phyloP scores from a whole-genome alignment of 495 filamentous ascomycete species.

The Evansstolkia leycettana region DNA sequence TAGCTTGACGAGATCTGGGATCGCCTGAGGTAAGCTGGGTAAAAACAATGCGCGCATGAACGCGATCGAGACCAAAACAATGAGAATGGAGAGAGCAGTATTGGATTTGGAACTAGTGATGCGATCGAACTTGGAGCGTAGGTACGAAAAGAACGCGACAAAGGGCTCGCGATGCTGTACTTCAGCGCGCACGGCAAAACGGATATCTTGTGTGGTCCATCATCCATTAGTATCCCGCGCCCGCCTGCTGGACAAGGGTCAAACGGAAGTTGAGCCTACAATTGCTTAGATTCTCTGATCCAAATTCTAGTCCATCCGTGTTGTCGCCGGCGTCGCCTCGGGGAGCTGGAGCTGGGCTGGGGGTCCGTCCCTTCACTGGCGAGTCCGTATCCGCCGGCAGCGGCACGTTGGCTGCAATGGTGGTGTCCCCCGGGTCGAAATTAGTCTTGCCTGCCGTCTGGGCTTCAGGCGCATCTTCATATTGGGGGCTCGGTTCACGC shows the following conservation, averaged over 20 bases:
- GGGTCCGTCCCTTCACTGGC: slow-evolving; percentile 39
- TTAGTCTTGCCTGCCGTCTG: slow-evolving; percentile 15
- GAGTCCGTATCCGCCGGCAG: slow-evolving; percentile 38
- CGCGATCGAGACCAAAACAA: slow-evolving; percentile 44
- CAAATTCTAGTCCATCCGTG: slow-evolving; percentile 21
- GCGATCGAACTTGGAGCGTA: slow-evolving; percentile 42
- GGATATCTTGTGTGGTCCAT: slow-evolving; percentile 56
- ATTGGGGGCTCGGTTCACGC: slow-evolving; percentile 41
- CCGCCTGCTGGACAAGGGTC: slow-evolving; percentile 17
- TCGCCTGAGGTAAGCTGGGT: slow-evolving; percentile 51
- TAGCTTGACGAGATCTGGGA: slow-evolving; percentile 82
- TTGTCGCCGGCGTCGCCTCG: slow-evolving; percentile 12
- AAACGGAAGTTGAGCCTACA: slow-evolving; percentile 32
- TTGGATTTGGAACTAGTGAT: slow-evolving; percentile 50
- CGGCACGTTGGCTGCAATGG: slow-evolving; percentile 46
- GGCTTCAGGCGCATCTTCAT: slow-evolving; percentile 40
- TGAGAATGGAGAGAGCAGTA: slow-evolving; percentile 45
- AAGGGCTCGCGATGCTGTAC: slow-evolving; percentile 81
- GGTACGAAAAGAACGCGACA: slow-evolving; percentile 53
- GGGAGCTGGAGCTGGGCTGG: slow-evolving; percentile 30
- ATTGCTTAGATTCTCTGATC: slow-evolving; percentile 37
- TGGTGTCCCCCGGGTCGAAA: slow-evolving; percentile 34
- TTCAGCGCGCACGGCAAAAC: slow-evolving; percentile 74
- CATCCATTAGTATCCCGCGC: slow-evolving; percentile 24
- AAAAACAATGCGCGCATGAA: slow-evolving; percentile 54